A percentile compares a stretch with the other conserved stretches of the same genome.
These are phyloP conservation scores for Backusella luteola DNA, from an alignment of 192 early-diverging fungal genomes.

Conservation along the genomic window DNA sequence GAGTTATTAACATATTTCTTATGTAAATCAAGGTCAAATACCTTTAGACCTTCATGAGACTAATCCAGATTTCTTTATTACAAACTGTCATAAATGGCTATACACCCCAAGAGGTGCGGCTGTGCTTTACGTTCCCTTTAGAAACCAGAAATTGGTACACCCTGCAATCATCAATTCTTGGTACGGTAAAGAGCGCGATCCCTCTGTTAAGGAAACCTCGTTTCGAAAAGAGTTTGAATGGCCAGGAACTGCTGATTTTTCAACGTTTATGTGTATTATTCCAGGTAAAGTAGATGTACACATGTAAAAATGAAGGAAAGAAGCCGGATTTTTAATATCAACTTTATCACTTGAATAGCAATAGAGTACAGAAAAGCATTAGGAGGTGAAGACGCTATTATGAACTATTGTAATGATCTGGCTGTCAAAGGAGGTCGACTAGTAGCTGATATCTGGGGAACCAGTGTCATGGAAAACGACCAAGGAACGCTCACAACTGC, in stretches of 20 bases:
- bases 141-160: conserved; percentile 48
- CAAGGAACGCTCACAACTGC: conserved; percentile 40
- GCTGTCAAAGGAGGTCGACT: conserved; percentile 52
- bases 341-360: conserved; percentile 26
- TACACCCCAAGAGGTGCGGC: conserved; percentile 53
- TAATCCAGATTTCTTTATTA: conserved; percentile 65
- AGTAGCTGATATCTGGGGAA: conserved; percentile 56
- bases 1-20: neutral
- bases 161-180: conserved; percentile 42
- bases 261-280: conserved; percentile 24
- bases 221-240: conserved; percentile 47
- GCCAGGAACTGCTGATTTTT: conserved; percentile 43
- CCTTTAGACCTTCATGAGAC: conserved; percentile 49
- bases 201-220: conserved; percentile 5
- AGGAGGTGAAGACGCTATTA: conserved; percentile 62
- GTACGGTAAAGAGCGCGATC: conserved; percentile 21
- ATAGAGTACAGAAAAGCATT: conserved; percentile 49
- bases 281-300: conserved; percentile 13
- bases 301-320: neutral
- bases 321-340: conserved; percentile 9
- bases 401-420: conserved; percentile 48
- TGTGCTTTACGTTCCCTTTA: conserved; percentile 50
- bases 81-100: conserved; percentile 70
- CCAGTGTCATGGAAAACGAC: conserved; percentile 46
- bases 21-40: conserved; percentile 42